Evolutionary conservation across 768 basidiomycete species (phyloP).

Genomic region (Xanthoconium purpureum): DNA sequence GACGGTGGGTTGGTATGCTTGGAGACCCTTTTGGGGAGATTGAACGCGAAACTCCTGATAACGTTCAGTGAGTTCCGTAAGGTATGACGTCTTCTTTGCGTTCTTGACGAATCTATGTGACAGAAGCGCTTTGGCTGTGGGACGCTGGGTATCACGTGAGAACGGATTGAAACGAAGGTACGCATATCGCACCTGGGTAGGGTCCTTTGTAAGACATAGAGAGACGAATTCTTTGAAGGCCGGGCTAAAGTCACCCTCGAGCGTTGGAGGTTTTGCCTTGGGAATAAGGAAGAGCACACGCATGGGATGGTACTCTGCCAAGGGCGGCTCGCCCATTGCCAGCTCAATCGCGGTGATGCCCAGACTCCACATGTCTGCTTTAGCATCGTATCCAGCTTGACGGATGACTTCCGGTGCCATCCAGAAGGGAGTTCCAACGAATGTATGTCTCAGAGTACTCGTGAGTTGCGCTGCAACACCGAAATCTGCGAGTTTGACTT

Average conservation of each 20-base stretch:
- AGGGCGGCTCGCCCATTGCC: slow-evolving; percentile 95
- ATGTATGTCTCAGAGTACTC: slow-evolving; percentile 90
- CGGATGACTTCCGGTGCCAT: slow-evolving; percentile 99
- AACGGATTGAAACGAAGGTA: not conserved
- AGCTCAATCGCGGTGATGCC: slow-evolving; percentile 98
- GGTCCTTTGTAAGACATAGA: slow-evolving; percentile 91
- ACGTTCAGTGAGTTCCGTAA: slow-evolving; percentile 86
- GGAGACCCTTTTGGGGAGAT: slow-evolving; percentile 55
- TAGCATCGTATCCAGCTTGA: slow-evolving; percentile 92
- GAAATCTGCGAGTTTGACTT: slow-evolving; percentile 97
- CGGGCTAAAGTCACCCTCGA: slow-evolving; percentile 81
- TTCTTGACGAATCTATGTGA: slow-evolving; percentile 89
- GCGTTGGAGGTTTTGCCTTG: slow-evolving; percentile 87
- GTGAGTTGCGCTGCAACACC: slow-evolving; percentile 98
- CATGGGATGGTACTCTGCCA: slow-evolving; percentile 98
- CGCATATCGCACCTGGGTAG: slow-evolving; percentile 54
- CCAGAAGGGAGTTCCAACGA: slow-evolving; percentile 97
- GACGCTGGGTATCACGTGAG: slow-evolving; percentile 56
- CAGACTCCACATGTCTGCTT: slow-evolving; percentile 97
- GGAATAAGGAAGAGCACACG: slow-evolving; percentile 97
- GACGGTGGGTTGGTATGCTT: slow-evolving; percentile 55
- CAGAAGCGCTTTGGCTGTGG: slow-evolving; percentile 86
- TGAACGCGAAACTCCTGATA: slow-evolving; percentile 72
- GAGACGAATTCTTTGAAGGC: slow-evolving; percentile 93
- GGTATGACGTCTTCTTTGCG: slow-evolving; percentile 77